Conservation (phyloP, 306 rosid genomes). For the Quercus agrifolia region DNA sequence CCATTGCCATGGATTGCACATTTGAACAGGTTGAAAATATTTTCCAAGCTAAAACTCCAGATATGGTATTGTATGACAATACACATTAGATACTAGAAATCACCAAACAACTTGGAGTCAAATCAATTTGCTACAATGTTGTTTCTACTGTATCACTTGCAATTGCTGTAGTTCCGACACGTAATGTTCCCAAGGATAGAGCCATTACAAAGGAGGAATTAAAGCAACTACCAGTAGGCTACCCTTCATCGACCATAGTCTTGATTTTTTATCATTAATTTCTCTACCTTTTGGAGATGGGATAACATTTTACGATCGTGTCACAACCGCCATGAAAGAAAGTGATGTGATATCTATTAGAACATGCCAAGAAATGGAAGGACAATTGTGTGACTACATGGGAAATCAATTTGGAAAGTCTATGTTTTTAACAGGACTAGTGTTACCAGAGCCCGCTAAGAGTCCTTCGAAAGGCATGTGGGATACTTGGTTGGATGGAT, state of each 20-base stretch:
- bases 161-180: conserved; percentile 17
- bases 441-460: conserved; percentile 15
- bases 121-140: conserved; percentile 26
- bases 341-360: conserved; percentile 47
- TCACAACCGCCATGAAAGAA: conserved; percentile 7
- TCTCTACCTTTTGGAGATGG: conserved; percentile 40
- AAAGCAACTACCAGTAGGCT: conserved; percentile 34
- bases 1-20: conserved; percentile 33
- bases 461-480: conserved; percentile 17
- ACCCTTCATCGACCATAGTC: conserved; percentile 47
- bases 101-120: conserved; percentile 15
- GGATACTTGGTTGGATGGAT: conserved; percentile 37
- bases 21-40: conserved; percentile 18
- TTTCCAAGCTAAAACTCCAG: conserved; percentile 17
- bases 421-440: conserved; percentile 41
- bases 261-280: conserved; percentile 17
- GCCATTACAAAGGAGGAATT: conserved; percentile 37
- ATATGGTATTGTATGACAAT: conserved; percentile 35
- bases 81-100: conserved; percentile 44
- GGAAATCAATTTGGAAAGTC: conserved; percentile 22
- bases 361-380: conserved; percentile 49
- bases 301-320: conserved; percentile 31
- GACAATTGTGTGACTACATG: conserved; percentile 38
- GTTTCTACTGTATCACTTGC: conserved; percentile 42
- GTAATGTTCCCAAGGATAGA: conserved; percentile 21